phyloP scores from a whole-genome alignment of 2,329 filamentous ascomycete species.

The Sphaerulina populicola region DNA sequence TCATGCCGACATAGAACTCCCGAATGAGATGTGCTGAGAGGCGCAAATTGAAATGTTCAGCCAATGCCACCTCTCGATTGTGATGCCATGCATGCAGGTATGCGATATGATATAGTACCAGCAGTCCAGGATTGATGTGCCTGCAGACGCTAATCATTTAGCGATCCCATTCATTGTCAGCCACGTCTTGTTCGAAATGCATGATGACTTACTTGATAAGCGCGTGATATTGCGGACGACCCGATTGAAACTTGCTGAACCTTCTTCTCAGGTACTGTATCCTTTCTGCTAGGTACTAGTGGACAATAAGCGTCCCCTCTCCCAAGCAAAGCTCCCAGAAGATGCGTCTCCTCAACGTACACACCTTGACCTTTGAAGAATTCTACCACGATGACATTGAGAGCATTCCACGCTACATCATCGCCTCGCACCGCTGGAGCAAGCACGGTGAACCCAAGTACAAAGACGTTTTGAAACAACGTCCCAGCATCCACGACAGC shows the following conservation, averaged over 20 bases:
- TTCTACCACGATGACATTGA: constrained; percentile 1
- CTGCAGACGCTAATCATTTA: too few relatives aligned
- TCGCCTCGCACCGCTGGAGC: constrained; percentile 15
- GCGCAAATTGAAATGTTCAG: constrained; percentile 1
- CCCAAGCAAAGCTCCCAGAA: neutral
- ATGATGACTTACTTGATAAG: too few relatives aligned
- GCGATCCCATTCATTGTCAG: neutral
- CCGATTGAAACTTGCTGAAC: neutral
- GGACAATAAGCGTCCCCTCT: neutral
- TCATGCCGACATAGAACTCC: neutral
- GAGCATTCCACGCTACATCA: constrained; percentile 7
- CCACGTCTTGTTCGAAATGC: neutral
- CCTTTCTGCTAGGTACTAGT: neutral
- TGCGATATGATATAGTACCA: too few relatives aligned
- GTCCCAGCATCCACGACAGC: neutral
- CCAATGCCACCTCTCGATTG: neutral
- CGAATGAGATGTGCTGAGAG: neutral
- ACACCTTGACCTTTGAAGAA: constrained; percentile 5
- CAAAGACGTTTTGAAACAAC: constrained; percentile 7
- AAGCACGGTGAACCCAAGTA: neutral
- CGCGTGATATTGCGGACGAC: neutral
- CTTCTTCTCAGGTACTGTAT: neutral
- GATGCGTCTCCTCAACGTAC: constrained; percentile 12
- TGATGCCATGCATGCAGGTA: too few relatives aligned
- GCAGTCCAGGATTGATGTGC: too few relatives aligned